Conservation (phyloP, 495 filamentous ascomycete species). For the Tricharina praecox region DNA sequence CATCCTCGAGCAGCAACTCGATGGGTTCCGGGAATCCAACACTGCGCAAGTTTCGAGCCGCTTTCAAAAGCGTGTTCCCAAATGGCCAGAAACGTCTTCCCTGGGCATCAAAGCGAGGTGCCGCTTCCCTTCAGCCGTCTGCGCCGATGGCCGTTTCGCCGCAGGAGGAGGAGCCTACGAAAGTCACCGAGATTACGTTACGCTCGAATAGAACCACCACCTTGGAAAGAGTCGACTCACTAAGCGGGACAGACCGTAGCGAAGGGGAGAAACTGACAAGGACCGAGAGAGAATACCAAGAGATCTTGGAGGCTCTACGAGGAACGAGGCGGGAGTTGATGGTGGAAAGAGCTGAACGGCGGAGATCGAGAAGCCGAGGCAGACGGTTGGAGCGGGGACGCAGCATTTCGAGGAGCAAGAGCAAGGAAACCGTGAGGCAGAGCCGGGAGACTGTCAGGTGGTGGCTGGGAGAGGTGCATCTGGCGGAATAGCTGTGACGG, state of each 20-base stretch:
- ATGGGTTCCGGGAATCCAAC: neutral
- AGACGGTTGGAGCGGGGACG: neutral
- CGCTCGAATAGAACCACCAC: constrained; percentile 4
- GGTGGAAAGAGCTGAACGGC: neutral
- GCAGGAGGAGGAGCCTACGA: too few relatives aligned
- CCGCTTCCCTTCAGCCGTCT: too few relatives aligned
- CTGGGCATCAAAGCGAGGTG: too few relatives aligned
- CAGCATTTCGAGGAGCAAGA: neutral
- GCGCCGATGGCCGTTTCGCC: too few relatives aligned
- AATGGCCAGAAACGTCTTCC: too few relatives aligned
- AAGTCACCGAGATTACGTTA: neutral
- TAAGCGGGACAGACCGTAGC: neutral
- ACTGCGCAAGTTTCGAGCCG: neutral
- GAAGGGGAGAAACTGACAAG: constrained; percentile 18
- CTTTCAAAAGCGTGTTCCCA: constrained; percentile 2
- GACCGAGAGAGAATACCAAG: constrained; percentile 24
- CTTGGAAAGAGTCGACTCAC: neutral
- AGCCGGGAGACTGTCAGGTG: constrained; percentile 3
- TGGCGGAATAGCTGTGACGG: neutral
- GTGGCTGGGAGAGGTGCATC: constrained; percentile 6
- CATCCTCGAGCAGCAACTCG: neutral
- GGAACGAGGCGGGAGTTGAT: constrained; percentile 17
- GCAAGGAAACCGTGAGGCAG: constrained; percentile 2
- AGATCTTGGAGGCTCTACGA: constrained; percentile 10
- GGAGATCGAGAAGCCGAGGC: constrained; percentile 2